phyloP scores from a whole-genome alignment of 176 grass and related monocot species.

The Carex scoparia region DNA sequence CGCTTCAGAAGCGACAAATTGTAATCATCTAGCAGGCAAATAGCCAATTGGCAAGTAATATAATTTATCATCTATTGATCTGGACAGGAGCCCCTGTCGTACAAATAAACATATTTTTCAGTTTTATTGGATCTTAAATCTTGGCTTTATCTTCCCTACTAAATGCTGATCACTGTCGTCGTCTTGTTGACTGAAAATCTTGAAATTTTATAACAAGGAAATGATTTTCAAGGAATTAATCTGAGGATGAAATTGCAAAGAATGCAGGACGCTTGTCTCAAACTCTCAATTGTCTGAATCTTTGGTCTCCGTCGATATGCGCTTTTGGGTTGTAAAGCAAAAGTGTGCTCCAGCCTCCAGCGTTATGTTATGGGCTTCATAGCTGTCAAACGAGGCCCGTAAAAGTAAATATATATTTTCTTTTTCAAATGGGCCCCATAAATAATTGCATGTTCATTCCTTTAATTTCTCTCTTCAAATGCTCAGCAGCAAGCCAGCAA shows the following conservation, averaged over 20 bases:
- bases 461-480: background rate
- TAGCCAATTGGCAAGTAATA: background rate
- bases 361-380: background rate
- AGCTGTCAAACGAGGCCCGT: background rate
- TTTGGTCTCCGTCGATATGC: background rate
- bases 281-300: background rate
- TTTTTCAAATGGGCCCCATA: background rate
- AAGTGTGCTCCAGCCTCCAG: background rate
- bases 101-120: slow-evolving; percentile 8
- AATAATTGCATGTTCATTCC: background rate
- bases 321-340: background rate
- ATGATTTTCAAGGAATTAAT: background rate
- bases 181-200: background rate
- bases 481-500: too few species aligned
- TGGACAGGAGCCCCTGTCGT: background rate
- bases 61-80: background rate
- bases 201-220: background rate
- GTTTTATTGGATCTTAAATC: slow-evolving; percentile 10
- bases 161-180: background rate
- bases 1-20: background rate
- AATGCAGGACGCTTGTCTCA: background rate
- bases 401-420: background rate
- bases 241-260: background rate
- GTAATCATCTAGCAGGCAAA: background rate
- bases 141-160: background rate